phyloP scores from a whole-genome alignment of 352 stramenopile species.

The Globisporangium abappressorium region DNA sequence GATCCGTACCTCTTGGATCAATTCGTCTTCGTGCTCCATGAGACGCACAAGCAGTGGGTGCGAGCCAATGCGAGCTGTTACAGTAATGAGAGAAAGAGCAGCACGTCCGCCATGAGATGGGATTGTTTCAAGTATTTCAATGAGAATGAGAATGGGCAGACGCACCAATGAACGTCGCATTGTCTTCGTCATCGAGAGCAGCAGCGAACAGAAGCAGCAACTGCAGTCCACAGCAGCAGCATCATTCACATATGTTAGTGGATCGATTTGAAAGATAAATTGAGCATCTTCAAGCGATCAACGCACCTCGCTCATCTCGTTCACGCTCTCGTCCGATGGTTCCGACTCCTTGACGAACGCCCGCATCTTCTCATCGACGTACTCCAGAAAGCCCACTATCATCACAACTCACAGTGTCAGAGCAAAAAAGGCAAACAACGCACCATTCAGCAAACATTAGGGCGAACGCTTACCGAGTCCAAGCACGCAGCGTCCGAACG shows the following conservation, averaged over 20 bases:
- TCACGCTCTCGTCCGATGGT: conserved; percentile 28
- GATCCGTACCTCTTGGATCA: conserved; percentile 61
- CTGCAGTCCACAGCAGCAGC: conserved; percentile 13
- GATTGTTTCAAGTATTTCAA: not conserved
- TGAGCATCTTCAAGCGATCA: too few species aligned
- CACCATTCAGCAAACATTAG: not conserved
- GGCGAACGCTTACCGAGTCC: conserved; percentile 44
- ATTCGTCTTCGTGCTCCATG: conserved; percentile 76
- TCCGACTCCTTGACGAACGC: conserved; percentile 32
- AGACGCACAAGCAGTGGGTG: conserved; percentile 67
- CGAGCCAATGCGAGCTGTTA: conserved; percentile 53
- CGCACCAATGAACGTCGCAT: conserved; percentile 71
- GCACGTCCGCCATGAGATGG: not conserved
- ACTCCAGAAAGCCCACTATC: conserved; percentile 66
- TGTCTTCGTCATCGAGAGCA: conserved; percentile 74
- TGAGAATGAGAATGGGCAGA: not conserved
- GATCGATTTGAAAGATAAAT: not conserved
- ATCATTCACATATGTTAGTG: not conserved
- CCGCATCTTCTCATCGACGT: conserved; percentile 42
- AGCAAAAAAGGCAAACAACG: not conserved
- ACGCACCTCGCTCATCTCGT: conserved; percentile 43
- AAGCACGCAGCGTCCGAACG: conserved; percentile 73
- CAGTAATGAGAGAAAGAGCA: not conserved
- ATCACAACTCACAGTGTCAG: conserved; percentile 2
- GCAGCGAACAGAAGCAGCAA: conserved; percentile 47